phyloP scores from a whole-genome alignment of 495 filamentous ascomycete species.

The Neurospora africana region DNA sequence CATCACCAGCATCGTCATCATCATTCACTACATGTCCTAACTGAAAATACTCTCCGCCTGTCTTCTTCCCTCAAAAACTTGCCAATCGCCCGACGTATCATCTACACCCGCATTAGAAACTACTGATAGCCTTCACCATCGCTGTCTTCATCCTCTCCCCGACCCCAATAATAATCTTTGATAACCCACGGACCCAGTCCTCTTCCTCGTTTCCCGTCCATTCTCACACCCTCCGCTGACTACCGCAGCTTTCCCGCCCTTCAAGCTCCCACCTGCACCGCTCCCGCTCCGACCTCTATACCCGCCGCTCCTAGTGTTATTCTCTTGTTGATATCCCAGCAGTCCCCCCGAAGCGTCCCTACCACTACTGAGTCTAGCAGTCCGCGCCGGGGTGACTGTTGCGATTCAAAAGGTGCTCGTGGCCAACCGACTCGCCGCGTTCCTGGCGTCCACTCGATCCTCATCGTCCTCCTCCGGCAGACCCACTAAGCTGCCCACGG shows the following conservation, averaged over 20 bases:
- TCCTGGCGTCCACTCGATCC: conserved; percentile 86
- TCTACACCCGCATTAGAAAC: background rate
- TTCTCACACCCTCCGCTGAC: background rate
- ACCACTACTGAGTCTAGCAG: background rate
- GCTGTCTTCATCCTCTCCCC: background rate
- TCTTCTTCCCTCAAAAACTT: background rate
- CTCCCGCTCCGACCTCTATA: background rate
- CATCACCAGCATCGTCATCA: background rate
- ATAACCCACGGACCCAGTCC: background rate
- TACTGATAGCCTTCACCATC: background rate
- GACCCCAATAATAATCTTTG: background rate
- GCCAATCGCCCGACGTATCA: background rate
- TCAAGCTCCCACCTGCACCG: background rate
- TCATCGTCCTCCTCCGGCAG: conserved; percentile 82
- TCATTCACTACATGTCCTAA: background rate
- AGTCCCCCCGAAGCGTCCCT: background rate
- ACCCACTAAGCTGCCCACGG: conserved; percentile 34
- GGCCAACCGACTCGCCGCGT: conserved; percentile 87
- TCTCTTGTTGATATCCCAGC: background rate
- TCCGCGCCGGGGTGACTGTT: background rate
- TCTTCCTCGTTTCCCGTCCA: background rate
- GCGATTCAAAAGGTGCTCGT: conserved; percentile 70
- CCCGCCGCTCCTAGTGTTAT: background rate
- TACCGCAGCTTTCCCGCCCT: background rate
- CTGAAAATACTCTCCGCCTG: background rate